Evolutionary conservation across 2,329 filamentous ascomycete species (phyloP).

Genomic region (Beauveria sp.): DNA sequence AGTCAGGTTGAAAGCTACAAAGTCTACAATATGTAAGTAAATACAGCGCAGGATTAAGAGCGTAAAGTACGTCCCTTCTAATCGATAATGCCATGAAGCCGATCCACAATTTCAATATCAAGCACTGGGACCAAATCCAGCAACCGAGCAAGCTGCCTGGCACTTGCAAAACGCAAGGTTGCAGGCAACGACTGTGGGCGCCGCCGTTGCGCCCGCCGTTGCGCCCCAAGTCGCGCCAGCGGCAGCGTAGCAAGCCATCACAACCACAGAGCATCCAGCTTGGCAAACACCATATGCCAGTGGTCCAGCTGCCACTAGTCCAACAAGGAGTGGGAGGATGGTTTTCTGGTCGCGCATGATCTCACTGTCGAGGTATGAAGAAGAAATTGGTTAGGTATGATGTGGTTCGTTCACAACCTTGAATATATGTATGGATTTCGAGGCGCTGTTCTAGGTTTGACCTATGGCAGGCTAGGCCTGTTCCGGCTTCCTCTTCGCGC

Average conservation of each 20-base stretch:
- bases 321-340: not conserved
- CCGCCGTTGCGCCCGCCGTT: slow-evolving; percentile 26
- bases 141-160: not conserved
- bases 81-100: not conserved
- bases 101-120: not conserved
- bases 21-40: not conserved
- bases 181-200: slow-evolving; percentile 31
- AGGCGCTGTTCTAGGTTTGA: not conserved
- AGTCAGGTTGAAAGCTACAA: not conserved
- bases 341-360: not conserved
- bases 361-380: not conserved
- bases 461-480: not conserved
- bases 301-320: not conserved
- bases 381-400: not conserved
- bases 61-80: not conserved
- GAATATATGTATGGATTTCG: not conserved
- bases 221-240: slow-evolving; percentile 35
- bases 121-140: not conserved
- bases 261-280: slow-evolving; percentile 33
- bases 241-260: slow-evolving; percentile 37
- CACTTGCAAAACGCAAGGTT: slow-evolving; percentile 32
- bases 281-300: slow-evolving; percentile 25
- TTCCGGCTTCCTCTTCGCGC: not conserved
- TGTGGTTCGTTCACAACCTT: not conserved
- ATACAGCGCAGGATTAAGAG: not conserved